Conservation (phyloP, 768 basidiomycete genomes). For the Lentinula sp. region DNA sequence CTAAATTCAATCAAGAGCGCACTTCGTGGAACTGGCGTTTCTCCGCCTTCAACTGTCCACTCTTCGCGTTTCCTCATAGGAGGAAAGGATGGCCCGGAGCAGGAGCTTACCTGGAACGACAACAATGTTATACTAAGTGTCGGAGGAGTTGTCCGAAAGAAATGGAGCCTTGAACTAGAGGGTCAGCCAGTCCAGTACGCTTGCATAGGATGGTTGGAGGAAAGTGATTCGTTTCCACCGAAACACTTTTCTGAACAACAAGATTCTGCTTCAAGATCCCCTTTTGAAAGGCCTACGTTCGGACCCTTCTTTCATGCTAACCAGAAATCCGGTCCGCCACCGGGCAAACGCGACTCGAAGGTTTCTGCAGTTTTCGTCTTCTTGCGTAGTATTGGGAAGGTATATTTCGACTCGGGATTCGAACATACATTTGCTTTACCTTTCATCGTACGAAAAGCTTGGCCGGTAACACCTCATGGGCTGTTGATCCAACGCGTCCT, state of each 20-base stretch:
- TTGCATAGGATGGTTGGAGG: constrained; percentile 67
- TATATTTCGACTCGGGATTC: constrained; percentile 63
- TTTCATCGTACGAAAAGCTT: constrained; percentile 73
- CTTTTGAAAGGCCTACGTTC: constrained; percentile 39
- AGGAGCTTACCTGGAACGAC: constrained; percentile 68
- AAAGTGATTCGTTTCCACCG: constrained; percentile 18
- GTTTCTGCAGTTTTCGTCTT: constrained; percentile 72
- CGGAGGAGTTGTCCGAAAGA: constrained; percentile 63
- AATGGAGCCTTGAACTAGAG: constrained; percentile 72
- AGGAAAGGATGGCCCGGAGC: constrained; percentile 40
- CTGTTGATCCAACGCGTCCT: constrained; percentile 73
- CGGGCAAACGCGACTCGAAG: constrained; percentile 27
- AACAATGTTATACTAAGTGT: constrained; percentile 55
- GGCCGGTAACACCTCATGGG: constrained; percentile 75
- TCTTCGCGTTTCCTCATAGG: constrained; percentile 32
- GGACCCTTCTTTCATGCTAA: constrained; percentile 40
- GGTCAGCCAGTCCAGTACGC: constrained; percentile 73
- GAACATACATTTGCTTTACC: constrained; percentile 78
- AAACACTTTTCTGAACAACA: constrained; percentile 22
- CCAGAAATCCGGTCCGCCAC: constrained; percentile 31
- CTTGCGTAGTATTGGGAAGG: constrained; percentile 65
- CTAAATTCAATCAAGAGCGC: constrained; percentile 55
- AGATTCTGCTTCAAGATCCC: constrained; percentile 18
- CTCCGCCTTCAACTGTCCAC: constrained; percentile 33
- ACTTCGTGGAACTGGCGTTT: constrained; percentile 47